Base-by-base conservation (phyloP, 2,329 filamentous ascomycete species). In the Ascochyta koolunga region DNA sequence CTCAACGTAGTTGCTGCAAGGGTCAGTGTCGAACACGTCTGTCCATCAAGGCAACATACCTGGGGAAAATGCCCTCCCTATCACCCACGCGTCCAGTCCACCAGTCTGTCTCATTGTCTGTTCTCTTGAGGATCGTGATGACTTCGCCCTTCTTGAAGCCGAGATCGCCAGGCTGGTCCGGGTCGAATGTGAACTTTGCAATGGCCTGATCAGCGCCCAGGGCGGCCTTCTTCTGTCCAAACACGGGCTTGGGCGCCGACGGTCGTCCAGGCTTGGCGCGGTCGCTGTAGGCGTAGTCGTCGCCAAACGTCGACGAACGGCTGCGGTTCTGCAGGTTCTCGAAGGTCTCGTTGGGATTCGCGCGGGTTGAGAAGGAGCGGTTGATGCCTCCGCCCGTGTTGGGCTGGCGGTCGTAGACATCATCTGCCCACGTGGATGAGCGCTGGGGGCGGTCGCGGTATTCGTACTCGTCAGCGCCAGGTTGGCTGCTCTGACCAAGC, bases 71-170 rank as follows among this genome's bases (percentile, higher is more conserved):
- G 32, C 95, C 95, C 50, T 93, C 90, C 64, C 87, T 84, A 61
- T 86, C 84, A 25, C 93, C 93, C 68, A 97, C 87, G 76, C 89
- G 88, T 22, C 95, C 95, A 16, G 93, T 98, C 95, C 93, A 98
- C 93, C 93, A 98, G 74, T 98, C 93, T 52, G 92, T 93, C 54
- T 91, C 89, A 65, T 89, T 97, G 4, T 98, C 91, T 5, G 93
- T 98, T 76, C 90, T 89, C 80, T 99, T 97, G 52, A 96, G 75
- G 53, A 99, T 92, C 1, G 92, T 97, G 62, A 99, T 97, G 51
- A 98, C 77, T 25, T 99, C 95, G 18, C 95, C 95, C 82, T 99
- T 99, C 80, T 96, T 96, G 78, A 99, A 99, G 0, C 89, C 91
- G 51, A 98, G 75, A 73, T 99, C 93, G 4, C 93, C 93, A 0